Percentiles rank a stretch among this genome's conserved stretches.
phyloP scores from a whole-genome alignment of 345 rosid species.

The Erysimum cheiranthoides region DNA sequence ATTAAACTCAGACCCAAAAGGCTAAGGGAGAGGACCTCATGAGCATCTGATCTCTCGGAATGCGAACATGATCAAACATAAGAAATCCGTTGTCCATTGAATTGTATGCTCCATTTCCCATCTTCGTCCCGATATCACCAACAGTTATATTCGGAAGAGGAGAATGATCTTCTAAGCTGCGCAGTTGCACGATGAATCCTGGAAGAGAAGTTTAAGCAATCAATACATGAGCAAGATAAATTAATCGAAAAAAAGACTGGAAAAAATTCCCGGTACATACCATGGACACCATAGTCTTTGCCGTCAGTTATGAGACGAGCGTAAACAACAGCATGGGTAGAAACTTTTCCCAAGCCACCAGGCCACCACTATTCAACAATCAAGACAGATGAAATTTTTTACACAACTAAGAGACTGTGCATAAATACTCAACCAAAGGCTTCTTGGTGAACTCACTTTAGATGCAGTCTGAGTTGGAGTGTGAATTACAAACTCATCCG shows the following conservation, averaged over 20 bases:
- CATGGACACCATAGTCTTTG: constrained; percentile 87
- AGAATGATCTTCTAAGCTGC: constrained; percentile 91
- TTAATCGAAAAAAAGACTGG: background rate
- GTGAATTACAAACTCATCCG: constrained; percentile 85
- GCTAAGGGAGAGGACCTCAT: constrained; percentile 63
- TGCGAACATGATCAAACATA: constrained; percentile 88
- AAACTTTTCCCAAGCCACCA: constrained; percentile 91
- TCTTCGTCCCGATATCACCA: constrained; percentile 95
- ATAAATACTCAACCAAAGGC: constrained; percentile 20
- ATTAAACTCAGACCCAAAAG: constrained; percentile 13
- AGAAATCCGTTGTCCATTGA: constrained; percentile 95
- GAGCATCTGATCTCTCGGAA: constrained; percentile 95
- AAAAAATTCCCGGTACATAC: constrained; percentile 45
- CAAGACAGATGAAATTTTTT: constrained; percentile 14
- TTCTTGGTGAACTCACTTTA: constrained; percentile 61
- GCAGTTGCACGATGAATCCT: constrained; percentile 97
- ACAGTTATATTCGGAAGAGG: constrained; percentile 93
- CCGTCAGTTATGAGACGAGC: constrained; percentile 86
- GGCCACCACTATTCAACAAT: constrained; percentile 92
- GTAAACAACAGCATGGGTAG: constrained; percentile 94
- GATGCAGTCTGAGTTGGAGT: constrained; percentile 95
- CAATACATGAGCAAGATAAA: constrained; percentile 1
- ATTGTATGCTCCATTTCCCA: constrained; percentile 94
- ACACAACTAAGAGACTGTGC: background rate
- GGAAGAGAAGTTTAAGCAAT: constrained; percentile 45